phyloP scores from a whole-genome alignment of 2,329 filamentous ascomycete species.

The Aspergillus hiratsukae region DNA sequence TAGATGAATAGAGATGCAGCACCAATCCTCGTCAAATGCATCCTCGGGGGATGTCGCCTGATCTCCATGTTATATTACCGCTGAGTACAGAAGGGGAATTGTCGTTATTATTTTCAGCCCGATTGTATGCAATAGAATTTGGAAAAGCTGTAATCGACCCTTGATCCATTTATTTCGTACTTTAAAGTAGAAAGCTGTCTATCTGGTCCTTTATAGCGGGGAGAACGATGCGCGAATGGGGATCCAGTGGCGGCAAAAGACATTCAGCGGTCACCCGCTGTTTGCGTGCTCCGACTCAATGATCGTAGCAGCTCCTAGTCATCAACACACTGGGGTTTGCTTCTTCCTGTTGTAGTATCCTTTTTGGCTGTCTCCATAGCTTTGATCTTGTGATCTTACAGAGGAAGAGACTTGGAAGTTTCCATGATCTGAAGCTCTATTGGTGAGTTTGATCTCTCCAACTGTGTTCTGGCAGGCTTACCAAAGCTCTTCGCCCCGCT shows the following conservation, averaged over 20 bases:
- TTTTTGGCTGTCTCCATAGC: not conserved
- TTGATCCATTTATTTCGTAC: not conserved
- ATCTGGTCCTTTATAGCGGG: not conserved
- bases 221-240: not conserved
- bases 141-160: constrained; percentile 5
- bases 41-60: constrained; percentile 1
- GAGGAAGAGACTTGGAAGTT: not conserved
- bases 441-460: not conserved
- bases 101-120: constrained; percentile 13
- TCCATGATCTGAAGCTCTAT: not conserved
- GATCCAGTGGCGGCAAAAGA: not conserved
- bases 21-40: not conserved
- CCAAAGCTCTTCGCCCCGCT: not conserved
- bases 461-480: not conserved
- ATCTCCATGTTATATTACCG: constrained; percentile 11
- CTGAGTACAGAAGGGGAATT: constrained; percentile 5
- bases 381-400: not conserved
- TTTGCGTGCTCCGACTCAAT: not conserved
- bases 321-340: not conserved
- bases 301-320: not conserved
- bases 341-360: not conserved
- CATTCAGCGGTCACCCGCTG: not conserved
- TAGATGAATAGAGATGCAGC: constrained; percentile 1
- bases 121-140: constrained; percentile 23
- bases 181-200: not conserved